Percentiles rank a stretch among this genome's conserved stretches.
These are phyloP conservation scores for Cardamine chenopodiifolia DNA, from an alignment of 345 rosid genomes.

Conservation along the genomic window DNA sequence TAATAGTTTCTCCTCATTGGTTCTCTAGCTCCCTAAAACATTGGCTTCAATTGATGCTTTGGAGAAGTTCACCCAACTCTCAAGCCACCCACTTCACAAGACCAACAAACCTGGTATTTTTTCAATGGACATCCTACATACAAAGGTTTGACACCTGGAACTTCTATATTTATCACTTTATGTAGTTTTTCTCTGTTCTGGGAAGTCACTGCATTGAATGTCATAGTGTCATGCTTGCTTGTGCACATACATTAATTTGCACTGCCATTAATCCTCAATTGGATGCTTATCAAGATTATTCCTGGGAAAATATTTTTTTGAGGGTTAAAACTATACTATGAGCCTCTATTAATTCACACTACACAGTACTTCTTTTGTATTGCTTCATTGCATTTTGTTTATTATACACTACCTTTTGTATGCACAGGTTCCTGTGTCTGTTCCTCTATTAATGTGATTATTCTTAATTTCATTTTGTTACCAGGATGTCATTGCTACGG, in stretches of 20 bases:
- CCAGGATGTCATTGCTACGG: slow-evolving; percentile 89
- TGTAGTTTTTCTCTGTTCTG: slow-evolving; percentile 9
- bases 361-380: not conserved
- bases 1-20: slow-evolving; percentile 27
- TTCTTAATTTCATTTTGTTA: slow-evolving; percentile 11
- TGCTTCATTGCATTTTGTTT: slow-evolving; percentile 19
- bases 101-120: slow-evolving; percentile 79
- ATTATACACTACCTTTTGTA: not conserved
- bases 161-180: slow-evolving; percentile 11
- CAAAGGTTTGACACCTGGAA: slow-evolving; percentile 59
- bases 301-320: not conserved
- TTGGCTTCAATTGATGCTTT: slow-evolving; percentile 67
- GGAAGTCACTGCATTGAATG: slow-evolving; percentile 19
- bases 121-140: slow-evolving; percentile 68
- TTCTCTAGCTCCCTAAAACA: slow-evolving; percentile 64
- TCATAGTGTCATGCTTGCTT: slow-evolving; percentile 2
- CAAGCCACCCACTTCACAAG: slow-evolving; percentile 95
- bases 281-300: not conserved
- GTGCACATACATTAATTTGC: not conserved
- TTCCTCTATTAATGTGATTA: slow-evolving; percentile 11
- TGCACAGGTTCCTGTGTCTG: not conserved
- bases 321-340: slow-evolving; percentile 1
- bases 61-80: slow-evolving; percentile 87
- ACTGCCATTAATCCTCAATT: not conserved
- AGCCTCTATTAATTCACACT: not conserved